These are phyloP conservation scores for Pugionium cornutum DNA, from an alignment of 345 rosid genomes.

Conservation along the genomic window DNA sequence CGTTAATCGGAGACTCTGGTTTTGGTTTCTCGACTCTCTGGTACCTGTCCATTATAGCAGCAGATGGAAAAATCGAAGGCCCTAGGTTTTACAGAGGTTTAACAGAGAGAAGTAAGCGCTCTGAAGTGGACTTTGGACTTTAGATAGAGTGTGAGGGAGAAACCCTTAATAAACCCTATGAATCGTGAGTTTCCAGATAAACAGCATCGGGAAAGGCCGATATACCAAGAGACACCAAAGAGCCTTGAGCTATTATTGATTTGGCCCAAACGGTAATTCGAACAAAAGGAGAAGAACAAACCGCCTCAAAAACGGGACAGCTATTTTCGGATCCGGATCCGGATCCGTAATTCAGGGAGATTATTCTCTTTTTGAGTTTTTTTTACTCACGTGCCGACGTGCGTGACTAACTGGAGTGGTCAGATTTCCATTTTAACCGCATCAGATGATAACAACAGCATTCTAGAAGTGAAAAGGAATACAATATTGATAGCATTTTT, in stretches of 20 bases:
- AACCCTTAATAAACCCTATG: slow-evolving; percentile 56
- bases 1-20: slow-evolving; percentile 67
- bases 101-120: slow-evolving; percentile 22
- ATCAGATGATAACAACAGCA: too few relatives aligned
- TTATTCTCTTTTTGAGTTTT: neutral
- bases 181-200: slow-evolving; percentile 24
- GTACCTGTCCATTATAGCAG: slow-evolving; percentile 72
- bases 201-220: slow-evolving; percentile 30
- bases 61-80: slow-evolving; percentile 19
- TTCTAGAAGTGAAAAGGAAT: too few relatives aligned
- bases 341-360: neutral
- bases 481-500: too few relatives aligned
- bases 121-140: neutral
- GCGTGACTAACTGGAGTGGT: neutral
- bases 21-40: slow-evolving; percentile 79
- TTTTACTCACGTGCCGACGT: neutral
- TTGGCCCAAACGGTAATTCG: slow-evolving; percentile 33
- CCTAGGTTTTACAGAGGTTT: slow-evolving; percentile 17
- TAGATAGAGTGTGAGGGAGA: neutral
- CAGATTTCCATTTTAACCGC: neutral
- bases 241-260: slow-evolving; percentile 7
- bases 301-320: slow-evolving; percentile 40
- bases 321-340: slow-evolving; percentile 41
- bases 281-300: neutral
- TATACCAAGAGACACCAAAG: slow-evolving; percentile 16